phyloP scores from a whole-genome alignment of 257 asterid species.

The Penstemon davidsonii region DNA sequence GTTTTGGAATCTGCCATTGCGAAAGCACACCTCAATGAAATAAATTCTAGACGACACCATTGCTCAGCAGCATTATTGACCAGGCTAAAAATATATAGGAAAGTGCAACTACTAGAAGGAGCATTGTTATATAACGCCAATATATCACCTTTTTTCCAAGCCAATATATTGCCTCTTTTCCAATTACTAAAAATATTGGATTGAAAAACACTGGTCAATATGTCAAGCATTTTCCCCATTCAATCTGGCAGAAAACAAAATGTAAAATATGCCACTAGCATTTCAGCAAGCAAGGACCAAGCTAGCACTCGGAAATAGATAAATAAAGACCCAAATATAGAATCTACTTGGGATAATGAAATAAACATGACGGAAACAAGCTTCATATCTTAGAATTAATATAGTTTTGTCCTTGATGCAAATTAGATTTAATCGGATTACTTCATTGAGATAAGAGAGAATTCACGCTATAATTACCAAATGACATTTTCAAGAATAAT shows the following conservation, averaged over 20 bases:
- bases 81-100: background rate
- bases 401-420: background rate
- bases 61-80: conserved; percentile 2
- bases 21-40: conserved; percentile 27
- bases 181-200: too few species aligned
- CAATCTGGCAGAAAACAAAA: too few species aligned
- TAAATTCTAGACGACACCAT: background rate
- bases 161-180: too few species aligned
- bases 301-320: background rate
- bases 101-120: too few species aligned
- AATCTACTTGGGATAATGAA: background rate
- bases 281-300: background rate
- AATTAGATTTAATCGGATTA: too few species aligned
- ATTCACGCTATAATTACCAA: too few species aligned
- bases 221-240: too few species aligned
- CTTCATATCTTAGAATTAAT: background rate
- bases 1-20: conserved; percentile 75
- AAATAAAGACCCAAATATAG: background rate
- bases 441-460: too few species aligned
- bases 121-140: too few species aligned
- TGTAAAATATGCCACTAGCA: background rate
- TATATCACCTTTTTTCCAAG: too few species aligned
- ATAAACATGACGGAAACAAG: background rate
- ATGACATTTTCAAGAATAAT: too few species aligned
- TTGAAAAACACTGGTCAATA: too few species aligned